phyloP scores from a whole-genome alignment of 2,329 filamentous ascomycete genomes.

The Ophiostoma populinum region DNA sequence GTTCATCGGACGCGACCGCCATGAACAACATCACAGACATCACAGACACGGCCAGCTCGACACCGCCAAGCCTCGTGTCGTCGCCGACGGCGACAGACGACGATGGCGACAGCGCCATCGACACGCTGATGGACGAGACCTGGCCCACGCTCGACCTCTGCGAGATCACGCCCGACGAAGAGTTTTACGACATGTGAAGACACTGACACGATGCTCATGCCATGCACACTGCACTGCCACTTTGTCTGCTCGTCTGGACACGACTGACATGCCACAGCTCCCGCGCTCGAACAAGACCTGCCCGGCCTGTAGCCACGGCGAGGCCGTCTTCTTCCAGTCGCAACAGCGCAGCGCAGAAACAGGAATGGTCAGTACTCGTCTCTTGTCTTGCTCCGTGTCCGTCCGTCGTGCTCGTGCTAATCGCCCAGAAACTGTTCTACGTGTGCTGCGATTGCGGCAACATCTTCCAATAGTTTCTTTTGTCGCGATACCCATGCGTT shows the following conservation, averaged over 20 bases:
- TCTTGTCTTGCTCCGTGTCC: not conserved
- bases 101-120: not conserved
- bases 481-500: not conserved
- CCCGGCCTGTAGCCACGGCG: constrained; percentile 66
- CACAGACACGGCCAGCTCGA: no score
- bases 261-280: constrained; percentile 41
- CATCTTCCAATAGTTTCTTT: constrained; percentile 45
- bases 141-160: no score
- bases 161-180: not conserved
- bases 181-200: constrained; percentile 9
- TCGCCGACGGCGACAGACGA: not conserved
- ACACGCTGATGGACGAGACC: no score
- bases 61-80: not conserved
- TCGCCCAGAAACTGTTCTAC: constrained; percentile 64
- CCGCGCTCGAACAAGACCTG: constrained; percentile 77
- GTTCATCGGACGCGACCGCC: no score
- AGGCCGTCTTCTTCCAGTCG: constrained; percentile 97
- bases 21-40: no score
- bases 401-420: not conserved
- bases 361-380: constrained; percentile 56
- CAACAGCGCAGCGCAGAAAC: constrained; percentile 94
- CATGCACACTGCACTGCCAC: not conserved
- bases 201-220: no score
- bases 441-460: constrained; percentile 90
- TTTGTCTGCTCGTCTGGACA: constrained; percentile 11